phyloP scores from a whole-genome alignment of 2,329 filamentous ascomycete genomes.

The Cladosporium colombiae region DNA sequence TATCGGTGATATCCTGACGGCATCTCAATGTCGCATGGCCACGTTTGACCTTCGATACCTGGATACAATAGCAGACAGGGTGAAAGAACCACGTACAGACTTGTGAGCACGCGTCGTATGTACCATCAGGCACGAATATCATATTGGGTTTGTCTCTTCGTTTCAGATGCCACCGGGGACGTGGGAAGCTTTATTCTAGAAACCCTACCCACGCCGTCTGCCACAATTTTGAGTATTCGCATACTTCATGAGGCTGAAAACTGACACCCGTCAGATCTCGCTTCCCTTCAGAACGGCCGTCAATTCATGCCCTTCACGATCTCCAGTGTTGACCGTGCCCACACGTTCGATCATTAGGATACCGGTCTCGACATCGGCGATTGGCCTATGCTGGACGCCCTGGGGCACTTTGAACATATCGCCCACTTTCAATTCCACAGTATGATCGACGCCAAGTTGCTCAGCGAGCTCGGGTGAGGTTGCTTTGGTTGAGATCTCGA shows the following conservation, averaged over 20 bases:
- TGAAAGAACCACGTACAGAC: no score
- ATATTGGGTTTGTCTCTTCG: background rate
- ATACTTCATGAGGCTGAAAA: background rate
- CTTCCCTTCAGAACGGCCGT: constrained; percentile 11
- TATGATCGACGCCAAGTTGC: constrained; percentile 31
- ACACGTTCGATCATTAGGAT: constrained; percentile 45
- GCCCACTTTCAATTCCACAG: constrained; percentile 34
- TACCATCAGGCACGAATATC: background rate
- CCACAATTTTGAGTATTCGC: background rate
- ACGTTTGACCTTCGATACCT: no score
- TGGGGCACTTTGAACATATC: constrained; percentile 42
- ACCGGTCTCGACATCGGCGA: constrained; percentile 37
- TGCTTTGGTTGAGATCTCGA: constrained; percentile 31
- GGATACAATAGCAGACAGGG: no score
- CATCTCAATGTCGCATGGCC: no score
- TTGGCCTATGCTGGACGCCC: constrained; percentile 42
- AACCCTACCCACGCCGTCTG: background rate
- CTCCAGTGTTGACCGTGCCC: constrained; percentile 30
- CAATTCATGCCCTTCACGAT: constrained; percentile 23
- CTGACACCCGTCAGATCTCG: background rate
- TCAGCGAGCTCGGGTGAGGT: constrained; percentile 34
- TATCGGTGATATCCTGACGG: no score
- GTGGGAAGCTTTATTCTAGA: background rate
- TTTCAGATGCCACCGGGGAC: background rate
- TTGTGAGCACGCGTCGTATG: no score